A percentile compares a stretch with the other conserved stretches of the same genome.
These are phyloP conservation scores for Trichoderma sp. DNA, from an alignment of 2,329 filamentous ascomycete genomes.

Conservation along the genomic window DNA sequence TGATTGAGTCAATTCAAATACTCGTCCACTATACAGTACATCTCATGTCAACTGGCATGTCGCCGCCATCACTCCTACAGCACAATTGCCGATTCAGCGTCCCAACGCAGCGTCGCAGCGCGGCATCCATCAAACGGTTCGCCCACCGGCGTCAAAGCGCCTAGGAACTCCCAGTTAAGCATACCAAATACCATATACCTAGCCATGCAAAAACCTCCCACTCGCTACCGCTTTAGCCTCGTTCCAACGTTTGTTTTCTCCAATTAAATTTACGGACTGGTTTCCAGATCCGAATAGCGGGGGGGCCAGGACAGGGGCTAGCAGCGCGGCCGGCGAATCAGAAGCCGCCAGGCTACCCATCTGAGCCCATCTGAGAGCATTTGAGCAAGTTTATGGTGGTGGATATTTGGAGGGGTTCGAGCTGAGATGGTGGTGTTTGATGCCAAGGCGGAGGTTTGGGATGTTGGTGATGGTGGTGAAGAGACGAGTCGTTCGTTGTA, in stretches of 20 bases:
- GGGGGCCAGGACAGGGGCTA: constrained; percentile 14
- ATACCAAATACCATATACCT: background rate
- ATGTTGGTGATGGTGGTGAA: background rate
- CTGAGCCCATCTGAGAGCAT: constrained; percentile 43
- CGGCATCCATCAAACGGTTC: background rate
- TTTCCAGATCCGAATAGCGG: constrained; percentile 20
- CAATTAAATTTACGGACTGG: background rate
- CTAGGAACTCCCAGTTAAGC: background rate
- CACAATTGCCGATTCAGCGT: background rate
- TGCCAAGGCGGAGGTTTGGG: background rate
- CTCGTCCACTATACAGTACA: too few species aligned
- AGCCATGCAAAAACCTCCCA: background rate
- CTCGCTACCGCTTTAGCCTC: background rate
- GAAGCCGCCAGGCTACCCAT: background rate
- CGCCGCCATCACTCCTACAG: background rate
- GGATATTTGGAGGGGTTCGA: background rate
- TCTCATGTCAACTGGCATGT: too few species aligned
- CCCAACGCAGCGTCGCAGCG: background rate
- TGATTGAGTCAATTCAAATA: too few species aligned
- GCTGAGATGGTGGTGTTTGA: background rate
- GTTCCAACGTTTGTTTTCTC: background rate
- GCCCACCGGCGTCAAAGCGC: background rate
- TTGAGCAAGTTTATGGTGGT: constrained; percentile 45
- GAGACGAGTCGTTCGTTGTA: background rate
- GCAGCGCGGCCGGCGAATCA: constrained; percentile 6